Evolutionary conservation across 139 green algal genomes (phyloP), one percentile per base, ranked within the genome.

Genomic region (Mesostigma viride): DNA sequence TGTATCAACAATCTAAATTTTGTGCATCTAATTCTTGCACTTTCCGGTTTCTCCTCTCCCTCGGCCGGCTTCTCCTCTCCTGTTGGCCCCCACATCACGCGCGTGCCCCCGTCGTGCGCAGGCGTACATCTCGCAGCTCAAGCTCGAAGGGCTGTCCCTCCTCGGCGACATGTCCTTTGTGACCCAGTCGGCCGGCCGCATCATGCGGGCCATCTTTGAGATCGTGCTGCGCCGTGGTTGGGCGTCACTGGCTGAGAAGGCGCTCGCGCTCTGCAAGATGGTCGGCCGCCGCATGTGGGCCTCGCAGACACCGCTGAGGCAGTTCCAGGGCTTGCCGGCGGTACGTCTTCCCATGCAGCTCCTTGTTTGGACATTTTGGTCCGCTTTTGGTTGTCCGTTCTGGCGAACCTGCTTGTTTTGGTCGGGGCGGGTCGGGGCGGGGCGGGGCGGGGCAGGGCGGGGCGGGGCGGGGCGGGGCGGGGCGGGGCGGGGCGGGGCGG

Each of bases 131-230:
- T 86, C 71, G 53, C 83, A 87, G 74, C 83, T 99, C 30, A 94
- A 91, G 82, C 83, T 99, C 48, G 92, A 99, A 70, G 92, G 92
- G 1, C 82, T 98, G 48, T 87, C 90, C 1, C 81, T 98, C 22
- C 73, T 76, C 3, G 80, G 72, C 17, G 92, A 98, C 87, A 98
- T 97, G 91, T 89, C 96, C 5, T 98, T 97, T 72, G 87, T 98
- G 2, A 95, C 87, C 6, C 70, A 76, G 70, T 70, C 40, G 31
- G 92, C 89, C 0, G 85, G 85, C 1, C 83, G 92, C 4, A 82
- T 99, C 4, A 94, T 98, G 85, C 84, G 92, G 28, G 95, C 88
- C 79, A 78, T 99, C 30, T 97, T 94, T 72, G 92, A 99, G 84
- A 91, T 99, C 62, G 89, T 89, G 72, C 79, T 96, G 32, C 85